Conservation (phyloP, 202 grass and related monocot genomes). For the Elaeis oleifera region DNA sequence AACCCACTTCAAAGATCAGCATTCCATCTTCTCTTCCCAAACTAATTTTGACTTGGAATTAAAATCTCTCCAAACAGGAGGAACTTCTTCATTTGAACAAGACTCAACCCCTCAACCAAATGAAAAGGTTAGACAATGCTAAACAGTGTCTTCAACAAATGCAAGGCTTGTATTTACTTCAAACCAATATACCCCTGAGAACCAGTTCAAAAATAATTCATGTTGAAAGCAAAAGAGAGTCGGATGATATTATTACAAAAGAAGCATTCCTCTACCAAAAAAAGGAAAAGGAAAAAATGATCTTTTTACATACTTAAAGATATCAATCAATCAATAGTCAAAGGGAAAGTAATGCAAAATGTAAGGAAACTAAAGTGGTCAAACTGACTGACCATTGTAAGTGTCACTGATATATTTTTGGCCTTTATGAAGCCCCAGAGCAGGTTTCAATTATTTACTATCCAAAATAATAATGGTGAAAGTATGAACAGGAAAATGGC, state of each 20-base stretch:
- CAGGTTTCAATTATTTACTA: too few relatives aligned
- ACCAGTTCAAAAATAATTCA: conserved; percentile 40
- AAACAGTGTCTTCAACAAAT: conserved; percentile 43
- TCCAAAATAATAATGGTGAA: too few relatives aligned
- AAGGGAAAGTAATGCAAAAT: too few relatives aligned
- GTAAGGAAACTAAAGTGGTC: too few relatives aligned
- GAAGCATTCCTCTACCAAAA: too few relatives aligned
- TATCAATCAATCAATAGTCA: too few relatives aligned
- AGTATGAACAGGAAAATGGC: too few relatives aligned
- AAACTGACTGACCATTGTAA: too few relatives aligned
- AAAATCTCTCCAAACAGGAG: conserved; percentile 71
- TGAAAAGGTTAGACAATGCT: conserved; percentile 55
- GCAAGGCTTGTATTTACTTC: conserved; percentile 46
- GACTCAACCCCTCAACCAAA: conserved; percentile 64
- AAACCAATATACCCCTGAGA: conserved; percentile 49
- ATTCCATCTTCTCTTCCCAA: conserved; percentile 59
- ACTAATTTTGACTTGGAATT: conserved; percentile 63
- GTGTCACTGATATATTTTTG: too few relatives aligned
- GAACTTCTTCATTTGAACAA: conserved; percentile 58
- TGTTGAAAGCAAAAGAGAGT: conserved; percentile 13
- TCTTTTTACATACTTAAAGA: too few relatives aligned
- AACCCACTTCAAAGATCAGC: conserved; percentile 21
- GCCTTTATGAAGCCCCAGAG: too few relatives aligned
- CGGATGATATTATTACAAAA: neutral
- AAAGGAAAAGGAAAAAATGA: too few relatives aligned